phyloP scores from a whole-genome alignment of 495 filamentous ascomycete species.

The Neurospora terricola region DNA sequence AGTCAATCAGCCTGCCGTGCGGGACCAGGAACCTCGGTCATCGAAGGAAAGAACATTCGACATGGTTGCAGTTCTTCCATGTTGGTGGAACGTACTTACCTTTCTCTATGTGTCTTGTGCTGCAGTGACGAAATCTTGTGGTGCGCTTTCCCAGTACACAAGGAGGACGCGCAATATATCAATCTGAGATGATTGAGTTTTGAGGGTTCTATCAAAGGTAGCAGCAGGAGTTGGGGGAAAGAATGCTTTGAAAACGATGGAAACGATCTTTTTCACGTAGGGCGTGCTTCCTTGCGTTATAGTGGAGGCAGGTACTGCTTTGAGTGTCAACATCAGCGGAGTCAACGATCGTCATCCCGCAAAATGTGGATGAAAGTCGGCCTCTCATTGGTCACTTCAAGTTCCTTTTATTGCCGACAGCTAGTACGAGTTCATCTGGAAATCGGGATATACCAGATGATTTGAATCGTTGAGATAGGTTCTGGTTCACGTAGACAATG shows the following conservation, averaged over 20 bases:
- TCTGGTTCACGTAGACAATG: background rate
- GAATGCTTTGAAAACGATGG: background rate
- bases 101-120: background rate
- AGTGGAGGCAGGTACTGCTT: background rate
- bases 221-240: background rate
- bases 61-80: background rate
- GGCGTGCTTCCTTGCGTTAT: background rate
- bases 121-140: background rate
- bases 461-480: background rate
- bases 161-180: background rate
- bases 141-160: background rate
- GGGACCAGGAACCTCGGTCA: background rate
- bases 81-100: background rate
- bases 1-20: background rate
- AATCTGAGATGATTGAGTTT: background rate
- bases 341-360: slow-evolving; percentile 21
- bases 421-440: too few relatives aligned
- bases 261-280: background rate
- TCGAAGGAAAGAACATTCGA: background rate
- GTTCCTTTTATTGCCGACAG: background rate
- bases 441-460: background rate
- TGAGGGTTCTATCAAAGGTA: background rate
- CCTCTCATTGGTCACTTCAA: slow-evolving; percentile 7
- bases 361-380: slow-evolving; percentile 9
- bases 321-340: background rate